These are phyloP conservation scores for Canavalia ensiformis DNA, from an alignment of 306 rosid genomes.

Conservation along the genomic window DNA sequence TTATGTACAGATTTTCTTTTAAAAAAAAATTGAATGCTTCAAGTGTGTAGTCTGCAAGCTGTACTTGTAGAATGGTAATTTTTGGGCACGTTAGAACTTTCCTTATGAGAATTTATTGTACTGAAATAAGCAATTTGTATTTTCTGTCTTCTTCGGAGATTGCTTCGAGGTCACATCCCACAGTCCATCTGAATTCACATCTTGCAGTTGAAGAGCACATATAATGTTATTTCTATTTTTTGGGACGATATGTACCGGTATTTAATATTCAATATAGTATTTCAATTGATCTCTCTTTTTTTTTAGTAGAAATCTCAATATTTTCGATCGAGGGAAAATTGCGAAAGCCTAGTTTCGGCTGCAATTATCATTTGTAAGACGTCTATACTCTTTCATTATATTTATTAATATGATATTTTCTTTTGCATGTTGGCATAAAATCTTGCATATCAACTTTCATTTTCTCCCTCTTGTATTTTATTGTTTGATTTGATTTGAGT, in stretches of 20 bases:
- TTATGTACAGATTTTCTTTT: no score
- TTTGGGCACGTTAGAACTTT: background rate
- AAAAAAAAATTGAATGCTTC: background rate
- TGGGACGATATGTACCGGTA: background rate
- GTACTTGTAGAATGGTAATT: background rate
- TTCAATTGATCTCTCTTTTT: no score
- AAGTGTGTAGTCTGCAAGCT: background rate
- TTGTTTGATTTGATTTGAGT: conserved; percentile 43
- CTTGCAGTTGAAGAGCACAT: background rate
- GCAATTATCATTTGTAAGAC: no score
- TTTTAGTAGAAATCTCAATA: no score
- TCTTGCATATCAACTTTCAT: background rate
- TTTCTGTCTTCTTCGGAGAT: background rate
- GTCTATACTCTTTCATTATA: no score
- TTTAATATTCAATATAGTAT: background rate
- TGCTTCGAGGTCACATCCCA: background rate
- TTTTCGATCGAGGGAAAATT: no score
- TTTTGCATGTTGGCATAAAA: background rate
- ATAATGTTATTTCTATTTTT: background rate
- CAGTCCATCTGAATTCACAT: background rate
- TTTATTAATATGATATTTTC: background rate
- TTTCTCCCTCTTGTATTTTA: background rate
- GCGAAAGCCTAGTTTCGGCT: no score
- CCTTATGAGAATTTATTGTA: background rate
- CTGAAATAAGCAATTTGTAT: background rate